Evolutionary conservation across 2,329 filamentous ascomycete species (phyloP), one percentile per base, ranked within the genome.

Genomic region (Epichloe hybrida): DNA sequence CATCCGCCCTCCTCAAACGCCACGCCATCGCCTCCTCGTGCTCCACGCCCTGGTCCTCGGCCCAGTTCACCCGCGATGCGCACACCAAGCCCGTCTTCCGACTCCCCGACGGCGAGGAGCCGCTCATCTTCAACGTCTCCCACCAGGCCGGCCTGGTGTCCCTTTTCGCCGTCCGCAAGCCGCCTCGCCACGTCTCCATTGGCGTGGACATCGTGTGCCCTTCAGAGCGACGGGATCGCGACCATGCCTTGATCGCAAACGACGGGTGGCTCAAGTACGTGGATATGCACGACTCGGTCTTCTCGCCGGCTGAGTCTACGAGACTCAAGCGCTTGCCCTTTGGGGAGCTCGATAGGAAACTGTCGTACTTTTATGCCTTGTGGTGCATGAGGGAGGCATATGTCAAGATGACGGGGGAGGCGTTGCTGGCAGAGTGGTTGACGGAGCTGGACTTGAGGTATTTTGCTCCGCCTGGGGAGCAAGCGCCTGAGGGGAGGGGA

Each of bases 381-480:
- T 91, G 86, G 83, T 87, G 83, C 63, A 75, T 88, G 64, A 81
- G 87, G 58, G 86, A 91, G 68, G 82, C 85, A 1, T 90, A 87
- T 62, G 81, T 90, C 65, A 91, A 90, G 75, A 81, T 91, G 69
- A 86, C 84, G 34, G 86, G 86, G 27, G 84, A 90, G 59, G 86
- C 84, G 0, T 71, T 91, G 52, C 71, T 89, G 8, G 86, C 86
- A 0, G 71, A 72, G 4, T 91, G 86, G 86, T 71, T 90, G 46
- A 70, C 70, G 48, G 77, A 84, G 47, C 69, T 90, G 8, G 83
- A 89, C 59, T 87, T 91, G 61, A 70, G 73, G 52, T 69, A 73
- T 46, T 84, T 87, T 49, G 69, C 72, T 48, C 76, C 81, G 46
- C 81, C 83, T 3, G 62, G 62, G 44, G 58, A 60, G n/a, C 42